Conservation (phyloP, 768 basidiomycete species). For the Kwoniella heveanensis region DNA sequence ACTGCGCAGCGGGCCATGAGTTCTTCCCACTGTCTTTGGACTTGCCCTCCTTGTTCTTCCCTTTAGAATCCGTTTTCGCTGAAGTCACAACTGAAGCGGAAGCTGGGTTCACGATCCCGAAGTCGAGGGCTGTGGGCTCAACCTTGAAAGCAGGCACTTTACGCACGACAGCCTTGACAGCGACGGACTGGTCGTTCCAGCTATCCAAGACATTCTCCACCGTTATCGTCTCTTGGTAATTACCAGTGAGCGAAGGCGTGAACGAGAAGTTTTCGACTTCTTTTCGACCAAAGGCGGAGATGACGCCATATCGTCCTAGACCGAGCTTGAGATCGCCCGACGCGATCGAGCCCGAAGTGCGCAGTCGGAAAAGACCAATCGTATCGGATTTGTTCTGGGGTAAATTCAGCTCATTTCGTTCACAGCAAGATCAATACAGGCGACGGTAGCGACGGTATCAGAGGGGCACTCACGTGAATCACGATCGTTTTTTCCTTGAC, state of each 20-base stretch:
- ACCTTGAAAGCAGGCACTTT: constrained; percentile 51
- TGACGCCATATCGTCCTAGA: constrained; percentile 52
- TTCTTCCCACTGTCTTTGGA: not conserved
- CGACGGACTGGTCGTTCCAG: constrained; percentile 47
- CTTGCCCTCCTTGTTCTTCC: constrained; percentile 1
- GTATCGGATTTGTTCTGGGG: constrained; percentile 49
- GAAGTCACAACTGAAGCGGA: not conserved
- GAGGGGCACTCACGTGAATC: constrained; percentile 29
- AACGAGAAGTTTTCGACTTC: constrained; percentile 52
- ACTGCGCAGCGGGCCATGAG: constrained; percentile 7
- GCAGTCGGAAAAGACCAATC: constrained; percentile 51
- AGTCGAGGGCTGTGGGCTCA: constrained; percentile 38
- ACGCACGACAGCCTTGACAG: constrained; percentile 52
- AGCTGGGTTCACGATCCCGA: constrained; percentile 29
- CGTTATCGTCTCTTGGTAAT: constrained; percentile 50
- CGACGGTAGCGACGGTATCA: not conserved
- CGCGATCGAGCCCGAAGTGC: constrained; percentile 52
- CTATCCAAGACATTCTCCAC: constrained; percentile 52
- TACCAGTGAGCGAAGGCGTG: constrained; percentile 48
- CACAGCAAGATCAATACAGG: not conserved
- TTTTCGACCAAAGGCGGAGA: constrained; percentile 49
- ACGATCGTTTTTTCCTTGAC: constrained; percentile 52
- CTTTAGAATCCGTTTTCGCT: not conserved
- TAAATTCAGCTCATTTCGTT: not conserved
- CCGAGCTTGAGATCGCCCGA: constrained; percentile 52